These are phyloP conservation scores for Fraxinus cuspidata DNA, from an alignment of 257 asterid species.

Conservation along the genomic window DNA sequence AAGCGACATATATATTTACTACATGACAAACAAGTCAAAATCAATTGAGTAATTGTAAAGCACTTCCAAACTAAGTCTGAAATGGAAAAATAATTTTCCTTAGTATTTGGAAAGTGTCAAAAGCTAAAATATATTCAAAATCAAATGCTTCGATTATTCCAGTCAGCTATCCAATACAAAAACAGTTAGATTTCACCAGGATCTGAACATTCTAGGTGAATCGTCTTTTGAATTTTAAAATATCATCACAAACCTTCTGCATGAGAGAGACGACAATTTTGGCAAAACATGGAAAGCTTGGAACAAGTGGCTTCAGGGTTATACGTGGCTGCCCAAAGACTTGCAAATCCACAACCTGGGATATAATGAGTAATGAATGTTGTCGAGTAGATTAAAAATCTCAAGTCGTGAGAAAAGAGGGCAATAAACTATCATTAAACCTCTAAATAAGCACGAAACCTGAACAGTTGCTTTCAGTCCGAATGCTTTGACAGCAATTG, in stretches of 20 bases:
- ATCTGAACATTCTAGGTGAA: not conserved
- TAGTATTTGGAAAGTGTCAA: slow-evolving; percentile 1
- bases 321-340: slow-evolving; percentile 93
- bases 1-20: slow-evolving; percentile 15
- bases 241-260: slow-evolving; percentile 74
- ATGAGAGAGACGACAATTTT: slow-evolving; percentile 71
- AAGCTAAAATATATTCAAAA: not conserved
- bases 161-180: slow-evolving; percentile 3
- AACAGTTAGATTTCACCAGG: not conserved
- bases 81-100: not conserved
- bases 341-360: slow-evolving; percentile 93
- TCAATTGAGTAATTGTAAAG: slow-evolving; percentile 10
- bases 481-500: slow-evolving; percentile 71
- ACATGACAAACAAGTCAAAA: slow-evolving; percentile 1
- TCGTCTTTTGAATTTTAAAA: slow-evolving; percentile 7
- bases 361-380: not conserved
- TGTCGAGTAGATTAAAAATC: slow-evolving; percentile 18
- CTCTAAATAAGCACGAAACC: slow-evolving; percentile 45
- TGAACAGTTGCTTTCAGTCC: slow-evolving; percentile 90
- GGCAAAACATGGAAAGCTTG: slow-evolving; percentile 97
- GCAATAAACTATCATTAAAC: slow-evolving; percentile 15
- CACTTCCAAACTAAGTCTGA: not conserved
- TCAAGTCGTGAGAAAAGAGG: slow-evolving; percentile 1
- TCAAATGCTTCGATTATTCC: not conserved
- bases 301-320: slow-evolving; percentile 94